Percentiles rank a stretch among this genome's conserved stretches.
These are phyloP conservation scores for Fraxinus dipetala DNA, from an alignment of 305 asterid genomes.

Conservation along the genomic window DNA sequence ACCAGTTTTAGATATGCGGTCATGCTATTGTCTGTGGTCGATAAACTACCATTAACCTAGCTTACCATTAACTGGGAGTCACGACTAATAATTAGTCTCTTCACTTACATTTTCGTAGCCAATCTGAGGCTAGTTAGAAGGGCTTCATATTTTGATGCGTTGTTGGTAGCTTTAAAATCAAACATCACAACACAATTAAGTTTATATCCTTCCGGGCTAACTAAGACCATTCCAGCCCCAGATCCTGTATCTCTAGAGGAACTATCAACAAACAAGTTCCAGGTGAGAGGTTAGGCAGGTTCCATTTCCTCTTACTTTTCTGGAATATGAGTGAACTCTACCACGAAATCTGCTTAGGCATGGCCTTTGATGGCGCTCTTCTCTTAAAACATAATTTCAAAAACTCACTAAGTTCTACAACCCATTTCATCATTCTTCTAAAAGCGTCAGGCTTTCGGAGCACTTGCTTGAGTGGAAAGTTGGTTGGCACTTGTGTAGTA, in stretches of 20 bases:
- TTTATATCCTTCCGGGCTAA: neutral
- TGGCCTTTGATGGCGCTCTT: neutral
- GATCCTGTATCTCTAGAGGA: neutral
- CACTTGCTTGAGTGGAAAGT: neutral
- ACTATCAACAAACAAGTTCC: neutral
- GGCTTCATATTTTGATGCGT: neutral
- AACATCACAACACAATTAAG: neutral
- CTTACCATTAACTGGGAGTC: neutral
- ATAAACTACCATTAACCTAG: neutral
- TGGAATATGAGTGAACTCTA: neutral
- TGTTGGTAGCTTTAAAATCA: neutral
- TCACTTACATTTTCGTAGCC: no score
- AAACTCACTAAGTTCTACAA: neutral
- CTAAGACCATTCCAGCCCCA: neutral
- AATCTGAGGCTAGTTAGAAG: neutral
- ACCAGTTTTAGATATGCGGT: neutral
- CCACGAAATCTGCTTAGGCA: neutral
- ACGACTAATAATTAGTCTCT: no score
- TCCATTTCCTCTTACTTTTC: no score
- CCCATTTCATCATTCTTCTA: neutral
- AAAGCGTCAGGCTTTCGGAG: neutral
- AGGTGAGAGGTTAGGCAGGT: neutral
- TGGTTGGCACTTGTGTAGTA: neutral
- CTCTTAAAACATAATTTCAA: neutral
- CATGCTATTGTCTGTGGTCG: neutral